Conservation (phyloP, 257 asterid genomes). For the Avicennia marina region DNA sequence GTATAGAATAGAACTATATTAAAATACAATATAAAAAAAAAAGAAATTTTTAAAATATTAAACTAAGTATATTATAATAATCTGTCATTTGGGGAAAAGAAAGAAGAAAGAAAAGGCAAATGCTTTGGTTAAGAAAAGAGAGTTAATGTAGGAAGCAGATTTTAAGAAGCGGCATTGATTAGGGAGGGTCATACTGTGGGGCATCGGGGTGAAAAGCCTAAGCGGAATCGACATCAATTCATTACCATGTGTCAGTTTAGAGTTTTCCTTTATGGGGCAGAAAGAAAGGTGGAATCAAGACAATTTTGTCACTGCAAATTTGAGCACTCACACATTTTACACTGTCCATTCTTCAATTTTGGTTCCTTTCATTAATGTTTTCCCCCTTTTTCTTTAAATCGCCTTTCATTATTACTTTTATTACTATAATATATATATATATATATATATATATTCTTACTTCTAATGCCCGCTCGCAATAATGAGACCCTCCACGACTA, state of each 20-base stretch:
- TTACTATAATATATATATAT: too few species aligned
- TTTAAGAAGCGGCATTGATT: neutral
- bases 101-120: too few species aligned
- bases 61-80: neutral
- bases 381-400: neutral
- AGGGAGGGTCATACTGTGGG: neutral
- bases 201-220: neutral
- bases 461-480: too few species aligned
- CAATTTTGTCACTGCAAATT: conserved; percentile 37
- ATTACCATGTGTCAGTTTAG: conserved; percentile 19
- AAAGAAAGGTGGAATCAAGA: conserved; percentile 30
- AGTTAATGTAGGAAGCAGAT: too few species aligned
- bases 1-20: too few species aligned
- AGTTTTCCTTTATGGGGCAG: conserved; percentile 25
- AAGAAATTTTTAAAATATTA: neutral
- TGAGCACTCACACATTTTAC: conserved; percentile 32
- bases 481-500: too few species aligned
- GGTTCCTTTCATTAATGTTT: conserved; percentile 4
- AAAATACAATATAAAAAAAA: too few species aligned
- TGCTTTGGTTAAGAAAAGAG: too few species aligned
- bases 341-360: conserved; percentile 24
- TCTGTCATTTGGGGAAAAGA: neutral
- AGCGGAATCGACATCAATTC: conserved; percentile 13
- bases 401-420: neutral
- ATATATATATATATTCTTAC: too few species aligned